phyloP scores from a whole-genome alignment of 495 filamentous ascomycete species.

The Penicillium tannophilum region DNA sequence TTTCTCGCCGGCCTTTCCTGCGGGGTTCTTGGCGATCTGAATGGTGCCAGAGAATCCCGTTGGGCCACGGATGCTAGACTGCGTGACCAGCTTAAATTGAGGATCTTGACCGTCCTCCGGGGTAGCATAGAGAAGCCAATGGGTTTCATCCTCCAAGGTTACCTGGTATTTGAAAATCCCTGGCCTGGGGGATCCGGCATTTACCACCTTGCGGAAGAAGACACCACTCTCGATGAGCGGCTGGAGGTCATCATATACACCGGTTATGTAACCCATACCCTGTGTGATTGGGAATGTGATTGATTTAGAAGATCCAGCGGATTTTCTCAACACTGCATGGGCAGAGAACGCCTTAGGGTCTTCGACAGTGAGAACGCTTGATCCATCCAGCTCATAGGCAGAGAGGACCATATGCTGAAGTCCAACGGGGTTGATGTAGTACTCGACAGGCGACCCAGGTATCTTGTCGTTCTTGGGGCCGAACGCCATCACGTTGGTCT shows the following conservation, averaged over 20 bases:
- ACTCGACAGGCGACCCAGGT: conserved; percentile 61
- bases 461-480: conserved; percentile 52
- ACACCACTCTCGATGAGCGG: conserved; percentile 75
- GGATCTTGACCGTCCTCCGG: conserved; percentile 52
- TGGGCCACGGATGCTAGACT: conserved; percentile 51
- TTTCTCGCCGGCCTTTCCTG: conserved; percentile 60
- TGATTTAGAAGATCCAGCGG: conserved; percentile 50
- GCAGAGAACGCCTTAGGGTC: conserved; percentile 68
- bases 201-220: conserved; percentile 68
- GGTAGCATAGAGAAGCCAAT: conserved; percentile 81
- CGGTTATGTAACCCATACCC: conserved; percentile 88
- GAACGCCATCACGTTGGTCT: conserved; percentile 63
- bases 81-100: conserved; percentile 49
- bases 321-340: conserved; percentile 64
- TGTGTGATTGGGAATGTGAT: conserved; percentile 85
- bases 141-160: conserved; percentile 67
- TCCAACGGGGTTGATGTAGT: conserved; percentile 80
- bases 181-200: conserved; percentile 52
- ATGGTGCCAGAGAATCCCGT: conserved; percentile 66
- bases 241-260: conserved; percentile 66
- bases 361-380: conserved; percentile 64
- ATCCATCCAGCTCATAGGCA: conserved; percentile 66
- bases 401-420: conserved; percentile 80
- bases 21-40: conserved; percentile 77
- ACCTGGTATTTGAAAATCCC: conserved; percentile 80